These are phyloP conservation scores for Penicillium longicatenatum DNA, from an alignment of 495 filamentous ascomycete species.

Conservation along the genomic window DNA sequence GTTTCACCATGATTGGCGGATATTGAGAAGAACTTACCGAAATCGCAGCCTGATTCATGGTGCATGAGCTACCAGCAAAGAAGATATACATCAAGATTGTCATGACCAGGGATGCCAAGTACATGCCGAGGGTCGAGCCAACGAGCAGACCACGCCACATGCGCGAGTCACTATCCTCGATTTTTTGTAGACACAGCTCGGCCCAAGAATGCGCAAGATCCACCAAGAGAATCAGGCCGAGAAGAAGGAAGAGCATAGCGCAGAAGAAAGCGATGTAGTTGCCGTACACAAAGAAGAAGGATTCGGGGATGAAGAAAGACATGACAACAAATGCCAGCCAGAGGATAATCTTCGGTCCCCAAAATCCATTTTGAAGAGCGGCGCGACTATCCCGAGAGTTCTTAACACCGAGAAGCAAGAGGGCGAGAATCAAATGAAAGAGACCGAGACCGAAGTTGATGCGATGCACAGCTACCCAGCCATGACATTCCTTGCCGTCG, in stretches of 20 bases:
- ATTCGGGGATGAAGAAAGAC: constrained; percentile 93
- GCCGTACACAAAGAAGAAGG: constrained; percentile 94
- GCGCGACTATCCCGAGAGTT: constrained; percentile 87
- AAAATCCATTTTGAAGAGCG: constrained; percentile 90
- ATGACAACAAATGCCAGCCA: constrained; percentile 86
- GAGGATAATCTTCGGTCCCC: constrained; percentile 82
- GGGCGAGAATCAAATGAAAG: constrained; percentile 84
- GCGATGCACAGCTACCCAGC: constrained; percentile 93
- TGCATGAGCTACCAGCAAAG: constrained; percentile 80
- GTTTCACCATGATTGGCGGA: constrained; percentile 17
- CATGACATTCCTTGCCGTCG: constrained; percentile 86
- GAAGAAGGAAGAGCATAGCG: constrained; percentile 90
- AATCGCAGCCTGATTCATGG: constrained; percentile 89
- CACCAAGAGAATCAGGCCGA: constrained; percentile 89
- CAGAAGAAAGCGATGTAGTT: constrained; percentile 88
- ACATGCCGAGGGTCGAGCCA: constrained; percentile 93
- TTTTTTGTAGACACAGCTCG: constrained; percentile 90
- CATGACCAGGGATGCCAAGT: constrained; percentile 84
- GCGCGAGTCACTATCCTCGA: constrained; percentile 83
- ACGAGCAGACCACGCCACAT: constrained; percentile 85
- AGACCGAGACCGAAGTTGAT: constrained; percentile 97
- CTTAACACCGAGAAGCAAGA: constrained; percentile 82
- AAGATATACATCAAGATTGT: constrained; percentile 97
- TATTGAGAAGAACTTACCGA: constrained; percentile 42
- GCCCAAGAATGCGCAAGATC: constrained; percentile 98